Conservation (phyloP, 1,139 yeast genomes). For the Sugiyamaella neomexicana region DNA sequence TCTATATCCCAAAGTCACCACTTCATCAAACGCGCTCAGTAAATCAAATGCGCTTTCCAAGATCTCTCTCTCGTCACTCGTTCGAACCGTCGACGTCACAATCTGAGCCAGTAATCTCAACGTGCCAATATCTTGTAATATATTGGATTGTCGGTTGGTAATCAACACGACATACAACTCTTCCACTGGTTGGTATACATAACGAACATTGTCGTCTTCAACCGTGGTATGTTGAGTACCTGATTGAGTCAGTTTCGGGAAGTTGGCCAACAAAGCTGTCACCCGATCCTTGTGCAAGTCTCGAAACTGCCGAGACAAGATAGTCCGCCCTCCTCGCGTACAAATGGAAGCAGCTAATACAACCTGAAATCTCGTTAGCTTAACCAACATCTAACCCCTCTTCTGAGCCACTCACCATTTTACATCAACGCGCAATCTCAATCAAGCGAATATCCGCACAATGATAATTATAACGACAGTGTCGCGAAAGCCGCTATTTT, state of each 20-base stretch:
- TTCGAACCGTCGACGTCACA: slow-evolving; percentile 69
- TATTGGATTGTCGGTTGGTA: slow-evolving; percentile 89
- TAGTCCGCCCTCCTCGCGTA: slow-evolving; percentile 92
- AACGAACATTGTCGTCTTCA: slow-evolving; percentile 90
- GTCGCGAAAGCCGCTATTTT: too few relatives aligned
- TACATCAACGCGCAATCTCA: too few relatives aligned
- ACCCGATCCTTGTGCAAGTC: slow-evolving; percentile 85
- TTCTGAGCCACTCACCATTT: too few relatives aligned
- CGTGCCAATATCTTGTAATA: slow-evolving; percentile 92
- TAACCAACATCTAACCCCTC: too few relatives aligned
- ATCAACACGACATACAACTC: slow-evolving; percentile 89
- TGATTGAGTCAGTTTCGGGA: slow-evolving; percentile 74
- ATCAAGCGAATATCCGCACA: too few relatives aligned
- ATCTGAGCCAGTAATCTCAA: slow-evolving; percentile 82
- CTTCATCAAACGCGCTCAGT: slow-evolving; percentile 90
- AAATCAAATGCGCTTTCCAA: slow-evolving; percentile 85
- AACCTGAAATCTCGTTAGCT: slow-evolving; percentile 43
- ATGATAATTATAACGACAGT: too few relatives aligned
- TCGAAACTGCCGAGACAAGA: slow-evolving; percentile 88
- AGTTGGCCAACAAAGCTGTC: slow-evolving; percentile 79
- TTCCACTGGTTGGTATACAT: slow-evolving; percentile 94
- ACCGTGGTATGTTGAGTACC: slow-evolving; percentile 90
- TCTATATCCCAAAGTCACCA: slow-evolving; percentile 83
- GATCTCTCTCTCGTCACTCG: slow-evolving; percentile 79
- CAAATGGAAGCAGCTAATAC: slow-evolving; percentile 94